phyloP scores from a whole-genome alignment of 2,329 filamentous ascomycete species.

The Escovopsis weberi region DNA sequence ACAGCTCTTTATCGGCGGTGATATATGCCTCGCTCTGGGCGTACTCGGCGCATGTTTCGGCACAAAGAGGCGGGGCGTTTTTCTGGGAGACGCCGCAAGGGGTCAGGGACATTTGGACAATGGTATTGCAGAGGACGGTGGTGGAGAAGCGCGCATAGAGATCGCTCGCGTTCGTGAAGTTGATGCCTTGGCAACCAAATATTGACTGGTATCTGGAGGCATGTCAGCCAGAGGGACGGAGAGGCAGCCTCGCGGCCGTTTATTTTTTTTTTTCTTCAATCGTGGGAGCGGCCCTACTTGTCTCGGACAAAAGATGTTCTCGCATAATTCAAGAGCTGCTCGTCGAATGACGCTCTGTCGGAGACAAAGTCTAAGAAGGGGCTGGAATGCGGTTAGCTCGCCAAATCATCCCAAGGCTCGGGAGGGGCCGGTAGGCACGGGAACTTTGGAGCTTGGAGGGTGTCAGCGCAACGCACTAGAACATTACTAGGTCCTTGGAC shows the following conservation, averaged over 20 bases:
- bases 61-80: slow-evolving; percentile 65
- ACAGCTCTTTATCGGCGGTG: slow-evolving; percentile 57
- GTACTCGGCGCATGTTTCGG: slow-evolving; percentile 74
- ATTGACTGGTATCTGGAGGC: slow-evolving; percentile 57
- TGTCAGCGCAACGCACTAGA: slow-evolving; percentile 42
- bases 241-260: too few species aligned
- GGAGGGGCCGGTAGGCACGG: too few species aligned
- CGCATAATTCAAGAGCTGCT: slow-evolving; percentile 58
- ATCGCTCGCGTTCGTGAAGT: slow-evolving; percentile 62
- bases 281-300: slow-evolving; percentile 46
- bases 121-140: slow-evolving; percentile 81
- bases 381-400: slow-evolving; percentile 30
- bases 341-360: slow-evolving; percentile 62
- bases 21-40: slow-evolving; percentile 83
- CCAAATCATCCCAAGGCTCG: background rate
- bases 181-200: slow-evolving; percentile 66
- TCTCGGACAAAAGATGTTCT: slow-evolving; percentile 56
- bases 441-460: background rate
- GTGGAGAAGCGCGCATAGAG: slow-evolving; percentile 90
- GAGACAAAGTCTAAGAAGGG: slow-evolving; percentile 77
- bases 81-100: slow-evolving; percentile 51
- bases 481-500: slow-evolving; percentile 36
- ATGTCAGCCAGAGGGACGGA: too few species aligned
- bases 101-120: slow-evolving; percentile 74
- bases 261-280: background rate